Base-by-base conservation (phyloP, 768 basidiomycete species). In the Pleurotus giganteus region DNA sequence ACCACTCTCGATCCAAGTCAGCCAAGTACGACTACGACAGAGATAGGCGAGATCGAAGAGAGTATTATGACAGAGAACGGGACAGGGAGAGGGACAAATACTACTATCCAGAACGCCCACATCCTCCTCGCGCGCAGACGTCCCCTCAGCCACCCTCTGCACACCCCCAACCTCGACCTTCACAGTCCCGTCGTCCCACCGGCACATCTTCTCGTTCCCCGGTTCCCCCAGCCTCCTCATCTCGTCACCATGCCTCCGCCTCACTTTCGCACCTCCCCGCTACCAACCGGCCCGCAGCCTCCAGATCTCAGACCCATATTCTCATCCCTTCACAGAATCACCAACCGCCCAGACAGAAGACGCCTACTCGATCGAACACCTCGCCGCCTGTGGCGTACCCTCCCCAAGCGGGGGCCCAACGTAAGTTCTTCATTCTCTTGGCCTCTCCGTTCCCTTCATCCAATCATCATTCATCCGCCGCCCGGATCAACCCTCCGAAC, bases 241-340 rank as follows among this genome's bases (percentile, higher is more conserved):
- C 46, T n/a, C 31, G 34, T 12, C 49, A 51, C 31, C 49, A 51
- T 34, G 34, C 49, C 49, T 51, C 49, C 5, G 49, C 49, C 49
- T 51, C 49, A 37, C 29, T 51, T 34, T 51, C 49, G 13, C 49
- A 51, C 11, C 34, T 51, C n/a, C 49, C 49, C 11, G 19, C 31
- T 11, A 13, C 31, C 8, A 51, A 19, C 23, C 49, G 49, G 29
- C 34, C 49, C 19, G 49, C 32, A 13, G 49, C 49, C 19, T 51
- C 49, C 21, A 29, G 49, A 51, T 51, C 49, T 17, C 49, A 51
- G 31, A 51, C 49, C 7, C 34, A 34, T 9, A 36, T 51, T 21
- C 32, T 24, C 23, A 19, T 45, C 19, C 49, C 34, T 31, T 51
- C 34, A 34, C 49, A 41, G 12, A 17, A 17, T 41, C 39, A 19